Evolutionary conservation across 2,329 filamentous ascomycete species (phyloP).

Genomic region (Colletotrichum liaoningense): DNA sequence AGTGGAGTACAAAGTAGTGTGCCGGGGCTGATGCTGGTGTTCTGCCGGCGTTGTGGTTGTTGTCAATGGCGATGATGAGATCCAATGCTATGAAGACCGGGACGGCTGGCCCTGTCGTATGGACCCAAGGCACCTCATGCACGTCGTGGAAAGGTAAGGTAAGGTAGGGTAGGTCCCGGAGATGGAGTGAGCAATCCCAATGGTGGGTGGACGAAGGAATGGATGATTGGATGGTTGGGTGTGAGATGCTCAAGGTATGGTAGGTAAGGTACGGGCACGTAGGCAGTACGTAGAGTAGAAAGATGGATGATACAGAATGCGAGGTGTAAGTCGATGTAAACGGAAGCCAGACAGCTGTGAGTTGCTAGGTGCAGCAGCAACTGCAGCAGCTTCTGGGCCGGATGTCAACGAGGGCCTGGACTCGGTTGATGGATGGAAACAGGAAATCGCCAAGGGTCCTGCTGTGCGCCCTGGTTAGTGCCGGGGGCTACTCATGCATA

Average conservation of each 20-base stretch:
- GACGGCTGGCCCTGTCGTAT: neutral
- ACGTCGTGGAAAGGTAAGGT: neutral
- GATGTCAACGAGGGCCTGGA: conserved; percentile 25
- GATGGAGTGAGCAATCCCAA: neutral
- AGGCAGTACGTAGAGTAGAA: neutral
- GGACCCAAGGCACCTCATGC: neutral
- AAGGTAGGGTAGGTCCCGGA: neutral
- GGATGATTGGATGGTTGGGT: neutral
- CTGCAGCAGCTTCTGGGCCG: conserved; percentile 16
- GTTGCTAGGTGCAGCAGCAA: neutral
- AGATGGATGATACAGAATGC: neutral
- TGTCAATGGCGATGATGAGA: neutral
- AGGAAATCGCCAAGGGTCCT: conserved; percentile 28
- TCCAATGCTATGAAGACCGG: neutral
- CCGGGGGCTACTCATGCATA: conserved; percentile 30
- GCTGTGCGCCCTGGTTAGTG: conserved; percentile 32
- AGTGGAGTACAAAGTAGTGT: conserved; percentile 5
- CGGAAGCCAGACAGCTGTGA: neutral
- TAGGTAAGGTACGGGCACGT: neutral
- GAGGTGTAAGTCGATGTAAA: conserved; percentile 15
- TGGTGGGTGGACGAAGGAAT: neutral
- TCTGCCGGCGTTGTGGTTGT: neutral
- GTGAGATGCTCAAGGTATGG: neutral
- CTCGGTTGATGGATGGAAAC: conserved; percentile 20
- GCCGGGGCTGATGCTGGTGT: neutral